Conservation (phyloP, 352 stramenopile genomes). For the Pythium chondricola region DNA sequence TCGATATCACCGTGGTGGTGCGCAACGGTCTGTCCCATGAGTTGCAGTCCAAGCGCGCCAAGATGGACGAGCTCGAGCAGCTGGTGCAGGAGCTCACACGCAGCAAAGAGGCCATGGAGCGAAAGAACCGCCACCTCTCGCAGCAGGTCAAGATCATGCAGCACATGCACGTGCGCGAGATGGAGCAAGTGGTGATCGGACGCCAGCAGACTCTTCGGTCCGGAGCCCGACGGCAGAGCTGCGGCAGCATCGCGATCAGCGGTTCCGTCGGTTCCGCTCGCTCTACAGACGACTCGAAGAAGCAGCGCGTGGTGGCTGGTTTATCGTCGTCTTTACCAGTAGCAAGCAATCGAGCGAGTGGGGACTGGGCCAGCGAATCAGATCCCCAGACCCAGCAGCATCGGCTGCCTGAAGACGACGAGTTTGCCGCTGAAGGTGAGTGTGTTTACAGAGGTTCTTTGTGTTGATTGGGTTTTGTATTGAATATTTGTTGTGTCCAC, state of each 20-base stretch:
- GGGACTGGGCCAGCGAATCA: too few relatives aligned
- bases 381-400: too few relatives aligned
- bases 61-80: slow-evolving; percentile 33
- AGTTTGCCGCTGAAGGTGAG: slow-evolving; percentile 9
- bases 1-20: slow-evolving; percentile 56
- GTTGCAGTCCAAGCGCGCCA: slow-evolving; percentile 42
- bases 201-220: too few relatives aligned
- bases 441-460: too few relatives aligned
- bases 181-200: slow-evolving; percentile 23
- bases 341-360: too few relatives aligned
- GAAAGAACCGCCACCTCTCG: slow-evolving; percentile 29
- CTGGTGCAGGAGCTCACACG: slow-evolving; percentile 14
- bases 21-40: slow-evolving; percentile 47
- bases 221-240: too few relatives aligned
- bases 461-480: not conserved
- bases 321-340: too few relatives aligned
- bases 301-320: too few relatives aligned
- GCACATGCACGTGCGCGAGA: slow-evolving; percentile 36
- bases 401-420: slow-evolving; percentile 7
- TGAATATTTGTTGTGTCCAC: not conserved
- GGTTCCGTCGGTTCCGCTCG: too few relatives aligned
- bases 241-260: not conserved
- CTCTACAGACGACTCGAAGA: too few relatives aligned
- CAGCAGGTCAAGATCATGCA: slow-evolving; percentile 56
- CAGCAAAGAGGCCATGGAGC: slow-evolving; percentile 18